Evolutionary conservation across 352 stramenopile genomes (phyloP).

Genomic region (Salisapilia sapeloensis): DNA sequence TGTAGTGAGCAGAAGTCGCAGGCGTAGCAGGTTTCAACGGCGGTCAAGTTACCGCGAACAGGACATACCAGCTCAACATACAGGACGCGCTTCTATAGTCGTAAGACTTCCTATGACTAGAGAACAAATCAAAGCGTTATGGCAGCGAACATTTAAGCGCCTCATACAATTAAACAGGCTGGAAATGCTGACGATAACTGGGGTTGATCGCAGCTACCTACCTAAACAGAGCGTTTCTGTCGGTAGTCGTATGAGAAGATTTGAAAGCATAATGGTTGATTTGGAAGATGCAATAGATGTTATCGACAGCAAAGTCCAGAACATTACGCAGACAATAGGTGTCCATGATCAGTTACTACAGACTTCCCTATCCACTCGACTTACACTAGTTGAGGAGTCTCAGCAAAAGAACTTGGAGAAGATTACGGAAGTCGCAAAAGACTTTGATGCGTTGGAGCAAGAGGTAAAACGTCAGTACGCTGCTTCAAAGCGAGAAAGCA

Average conservation of each 20-base stretch:
- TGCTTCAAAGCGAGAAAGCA: too few relatives aligned
- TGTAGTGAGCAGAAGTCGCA: too few relatives aligned
- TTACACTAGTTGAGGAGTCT: too few relatives aligned
- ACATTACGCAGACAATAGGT: slow-evolving; percentile 17
- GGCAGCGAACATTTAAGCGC: slow-evolving; percentile 24
- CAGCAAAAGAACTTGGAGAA: slow-evolving; percentile 6
- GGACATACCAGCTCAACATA: too few relatives aligned
- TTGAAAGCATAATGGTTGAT: slow-evolving; percentile 30
- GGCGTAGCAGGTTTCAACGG: too few relatives aligned
- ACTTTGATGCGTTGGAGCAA: too few relatives aligned
- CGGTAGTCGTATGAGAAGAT: slow-evolving; percentile 28
- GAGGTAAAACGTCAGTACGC: too few relatives aligned
- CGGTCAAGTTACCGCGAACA: too few relatives aligned
- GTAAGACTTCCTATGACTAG: slow-evolving; percentile 18
- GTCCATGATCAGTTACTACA: slow-evolving; percentile 14
- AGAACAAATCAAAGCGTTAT: slow-evolving; percentile 18
- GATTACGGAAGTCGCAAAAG: too few relatives aligned
- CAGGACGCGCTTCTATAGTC: too few relatives aligned
- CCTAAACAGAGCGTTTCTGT: slow-evolving; percentile 45
- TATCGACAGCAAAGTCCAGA: slow-evolving; percentile 19
- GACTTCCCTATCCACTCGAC: too few relatives aligned
- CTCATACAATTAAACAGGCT: slow-evolving; percentile 37
- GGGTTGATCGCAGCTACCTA: slow-evolving; percentile 28
- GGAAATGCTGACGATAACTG: slow-evolving; percentile 28
- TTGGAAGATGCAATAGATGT: slow-evolving; percentile 32